Evolutionary conservation across 768 basidiomycete species (phyloP), one percentile per base, ranked within the genome.

Genomic region (Collybiopsis confluens): DNA sequence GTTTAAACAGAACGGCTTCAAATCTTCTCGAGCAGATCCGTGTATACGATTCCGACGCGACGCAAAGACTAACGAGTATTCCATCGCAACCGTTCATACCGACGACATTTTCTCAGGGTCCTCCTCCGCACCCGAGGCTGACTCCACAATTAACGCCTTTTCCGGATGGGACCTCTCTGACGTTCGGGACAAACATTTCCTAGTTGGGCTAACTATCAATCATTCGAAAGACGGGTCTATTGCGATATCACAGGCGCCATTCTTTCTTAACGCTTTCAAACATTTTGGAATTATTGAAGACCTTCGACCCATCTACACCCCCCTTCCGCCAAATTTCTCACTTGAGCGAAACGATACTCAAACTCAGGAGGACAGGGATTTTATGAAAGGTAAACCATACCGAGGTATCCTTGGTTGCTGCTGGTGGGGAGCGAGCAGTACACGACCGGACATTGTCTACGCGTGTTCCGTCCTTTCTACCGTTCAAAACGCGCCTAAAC

Each of bases 11-110:
- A n/a, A 45, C 9, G 52, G 52, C 3, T 54, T 54, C 33, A n/a
- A 28, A 8, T 54, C 52, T 24, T 54, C 52, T 4, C 23, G 33
- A 18, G 41, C 52, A 16, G 42, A 54, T 44, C 52, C 52, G 15
- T 54, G 52, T 43, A 41, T 54, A 7, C 26, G 41, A 3, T 47
- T n/a, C 9, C 16, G 45, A 4, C 15, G 20, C 2, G 20, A 47
- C 26, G 26, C 45, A 5, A 28, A 4, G 11, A 4, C 42, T 23
- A 13, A 24, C 2, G 26, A 9, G 13, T 27, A 13, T 16, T 47
- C 45, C 13, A 35, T 47, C 5, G n/a, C 21, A 16, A 16, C 45
- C 3, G 18, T 35, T 6, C 45, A 47, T 20, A 27, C 45, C 4
- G 45, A 47, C n/a, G 26, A 28, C 21, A 21, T 47, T 13, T 47